A percentile compares a stretch with the other conserved stretches of the same genome.
Conservation (phyloP, 2,329 filamentous ascomycete genomes). For the Colletotrichum neosansevieriae region DNA sequence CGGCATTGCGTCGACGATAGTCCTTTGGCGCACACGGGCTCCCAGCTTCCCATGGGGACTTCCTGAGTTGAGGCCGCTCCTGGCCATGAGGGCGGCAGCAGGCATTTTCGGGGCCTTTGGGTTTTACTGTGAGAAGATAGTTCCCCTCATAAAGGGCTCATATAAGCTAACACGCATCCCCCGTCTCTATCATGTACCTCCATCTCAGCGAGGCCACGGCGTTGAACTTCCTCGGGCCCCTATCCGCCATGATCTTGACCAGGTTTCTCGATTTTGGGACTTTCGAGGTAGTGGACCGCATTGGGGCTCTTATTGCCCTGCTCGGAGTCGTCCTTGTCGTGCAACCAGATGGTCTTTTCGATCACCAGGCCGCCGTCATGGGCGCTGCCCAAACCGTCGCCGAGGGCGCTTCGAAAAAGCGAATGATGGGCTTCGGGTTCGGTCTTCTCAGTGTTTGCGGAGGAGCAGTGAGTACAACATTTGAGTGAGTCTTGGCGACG, state of each 20-base stretch:
- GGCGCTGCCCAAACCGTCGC: background rate
- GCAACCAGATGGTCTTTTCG: conserved; percentile 26
- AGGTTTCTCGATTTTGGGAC: conserved; percentile 27
- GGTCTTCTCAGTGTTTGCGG: conserved; percentile 24
- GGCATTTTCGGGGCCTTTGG: conserved; percentile 27
- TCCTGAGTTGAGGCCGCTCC: conserved; percentile 17
- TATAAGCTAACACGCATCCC: background rate
- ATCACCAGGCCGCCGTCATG: background rate
- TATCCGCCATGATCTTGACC: conserved; percentile 29
- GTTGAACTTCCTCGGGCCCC: conserved; percentile 29
- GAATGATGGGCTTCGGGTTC: conserved; percentile 33
- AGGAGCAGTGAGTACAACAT: conserved; percentile 12
- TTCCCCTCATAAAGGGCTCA: accelerated
- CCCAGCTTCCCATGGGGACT: conserved; percentile 8
- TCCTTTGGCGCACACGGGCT: conserved; percentile 2
- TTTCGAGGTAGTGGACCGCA: conserved; percentile 19
- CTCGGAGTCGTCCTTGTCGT: conserved; percentile 27
- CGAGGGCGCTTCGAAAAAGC: background rate
- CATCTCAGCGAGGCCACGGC: conserved; percentile 35
- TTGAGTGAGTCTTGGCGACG: too few relatives aligned
- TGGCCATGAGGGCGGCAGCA: conserved; percentile 22
- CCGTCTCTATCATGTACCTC: conserved; percentile 35
- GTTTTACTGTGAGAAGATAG: conserved; percentile 24
- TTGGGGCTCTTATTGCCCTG: conserved; percentile 22
- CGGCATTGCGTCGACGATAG: background rate